A percentile compares a stretch with the other conserved stretches of the same genome.
phyloP scores from a whole-genome alignment of 169 alveolate genomes.

The Eimeria nieschulzi region DNA sequence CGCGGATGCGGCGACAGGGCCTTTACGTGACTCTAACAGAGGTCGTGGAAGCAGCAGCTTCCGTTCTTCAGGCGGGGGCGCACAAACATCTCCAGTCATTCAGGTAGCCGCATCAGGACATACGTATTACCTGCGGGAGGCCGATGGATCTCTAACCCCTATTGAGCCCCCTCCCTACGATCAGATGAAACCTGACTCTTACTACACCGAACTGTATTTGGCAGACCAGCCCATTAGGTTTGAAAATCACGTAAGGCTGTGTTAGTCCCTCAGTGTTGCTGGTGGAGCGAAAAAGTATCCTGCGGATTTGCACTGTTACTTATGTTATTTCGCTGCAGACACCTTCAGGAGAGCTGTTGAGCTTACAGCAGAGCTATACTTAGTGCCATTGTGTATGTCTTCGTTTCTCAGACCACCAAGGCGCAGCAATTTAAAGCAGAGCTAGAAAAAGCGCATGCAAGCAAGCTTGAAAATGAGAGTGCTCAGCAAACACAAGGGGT shows the following conservation, averaged over 20 bases:
- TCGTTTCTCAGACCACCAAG: slow-evolving; percentile 18
- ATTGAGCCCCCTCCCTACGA: slow-evolving; percentile 58
- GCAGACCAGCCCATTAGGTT: slow-evolving; percentile 53
- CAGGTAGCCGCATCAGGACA: not conserved
- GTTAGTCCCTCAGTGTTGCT: not conserved
- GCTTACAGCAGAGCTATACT: not conserved
- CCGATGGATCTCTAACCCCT: slow-evolving; percentile 54
- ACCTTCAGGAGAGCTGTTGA: not conserved
- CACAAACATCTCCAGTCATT: not conserved
- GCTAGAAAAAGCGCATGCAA: slow-evolving; percentile 44
- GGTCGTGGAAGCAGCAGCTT: slow-evolving; percentile 55
- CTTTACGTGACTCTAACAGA: slow-evolving; percentile 12
- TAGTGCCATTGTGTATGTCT: not conserved
- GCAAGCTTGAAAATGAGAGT: slow-evolving; percentile 9
- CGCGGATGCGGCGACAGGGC: not conserved
- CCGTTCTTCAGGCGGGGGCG: slow-evolving; percentile 35
- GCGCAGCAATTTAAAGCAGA: slow-evolving; percentile 33
- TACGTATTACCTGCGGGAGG: slow-evolving; percentile 44
- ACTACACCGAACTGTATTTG: slow-evolving; percentile 57
- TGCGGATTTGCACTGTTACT: too few species aligned
- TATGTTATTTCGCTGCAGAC: too few species aligned
- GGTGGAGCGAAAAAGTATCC: too few species aligned
- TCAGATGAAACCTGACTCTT: slow-evolving; percentile 58
- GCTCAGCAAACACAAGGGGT: slow-evolving; percentile 47
- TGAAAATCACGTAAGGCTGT: slow-evolving; percentile 47